Base-by-base conservation (phyloP, 2,329 filamentous ascomycete species). In the Graphilbum fragrans region DNA sequence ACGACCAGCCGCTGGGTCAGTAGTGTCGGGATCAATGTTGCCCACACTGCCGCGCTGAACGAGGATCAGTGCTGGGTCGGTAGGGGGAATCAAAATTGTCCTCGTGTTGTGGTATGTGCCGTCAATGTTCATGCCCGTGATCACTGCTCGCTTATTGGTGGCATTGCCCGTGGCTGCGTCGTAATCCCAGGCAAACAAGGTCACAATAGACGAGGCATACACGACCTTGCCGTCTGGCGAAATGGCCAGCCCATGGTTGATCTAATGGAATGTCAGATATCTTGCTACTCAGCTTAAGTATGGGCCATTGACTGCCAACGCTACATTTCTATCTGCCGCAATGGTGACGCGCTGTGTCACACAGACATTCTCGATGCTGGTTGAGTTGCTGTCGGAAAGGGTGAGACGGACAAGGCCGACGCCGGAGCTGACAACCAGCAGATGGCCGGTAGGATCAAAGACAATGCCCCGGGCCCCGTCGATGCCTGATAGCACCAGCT, bases 181-280 rank as follows among this genome's bases (percentile, higher is more conserved):
- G 50, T 85, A 85, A 22, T 60, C 54, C 70, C 76, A 84, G 2
- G 71, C 62, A 50, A 66, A 77, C 19, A 77, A 73, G 20, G 63
- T 60, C 37, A 70, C 65, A 16, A 65, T 55, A 4, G 66, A 70
- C 1, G 77, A 81, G 4, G 64, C 66, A 47, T 69, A 70, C 35
- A 73, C 53, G 3, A 59, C 69, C 35, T 55, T 62, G 34, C 66
- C 64, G 52, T 72, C 64, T 9, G 50, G 47, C 0, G 63, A 66
- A 9, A 73, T 52, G 1, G 65, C 62, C 41, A 72, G 59, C 34
- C 67, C 67, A 49, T 74, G 69, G 49, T 68, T 72, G 10, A 72
- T 55, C 63, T 69, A 43, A 3, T 10, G 2, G 14, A n/a, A 23
- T 12, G 23, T 18, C 4, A 38, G 23, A 16, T 5, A 29, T 2